Evolutionary conservation across 208 protist species (phyloP), one percentile per base, ranked within the genome.

Genomic region (Trypanosoma theileri): DNA sequence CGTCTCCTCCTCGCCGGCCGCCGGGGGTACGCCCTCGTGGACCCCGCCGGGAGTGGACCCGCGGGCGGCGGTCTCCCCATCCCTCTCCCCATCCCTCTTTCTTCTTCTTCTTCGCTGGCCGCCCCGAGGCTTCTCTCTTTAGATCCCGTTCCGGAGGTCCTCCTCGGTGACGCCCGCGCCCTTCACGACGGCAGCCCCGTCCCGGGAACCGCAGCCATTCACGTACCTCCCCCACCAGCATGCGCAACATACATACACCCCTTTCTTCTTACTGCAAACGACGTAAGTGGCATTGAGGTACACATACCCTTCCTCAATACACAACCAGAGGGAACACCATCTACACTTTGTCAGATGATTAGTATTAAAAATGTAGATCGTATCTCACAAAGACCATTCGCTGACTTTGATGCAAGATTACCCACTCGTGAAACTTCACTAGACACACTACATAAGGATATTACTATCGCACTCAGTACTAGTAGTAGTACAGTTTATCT

Each of bases 131-230:
- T 90, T 45, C 67, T 88, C 22, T 73, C 84, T 17, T 73, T 90
- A 64, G 71, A 84, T 28, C 87, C 87, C 3, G 79, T 89, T 0
- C 80, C 84, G 11, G 87, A 93, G 70, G 74, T 87, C 19, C 76
- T 93, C 16, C 59, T 85, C 16, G 66, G 73, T 4, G 80, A 79
- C 40, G 14, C 75, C 19, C 87, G 84, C 0, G 73, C 77, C 19
- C 73, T 92, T 14, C 78, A 77, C 6, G 85, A 94, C 50, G 89
- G 89, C 46, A 86, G 75, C 41, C 61, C 73, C 14, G 80, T 86
- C 17, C 77, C 83, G 0, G 85, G 79, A 73, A 62, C 48, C 62
- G 61, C 42, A 62, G 74, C 21, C 50, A 57, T 21, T 78, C 69
- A 74, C 8, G 44, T 17, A 52, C 51, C 59, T 69, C 44, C 50